Base-by-base conservation (phyloP, 768 basidiomycete species). In the Xerocomus spinulosus region DNA sequence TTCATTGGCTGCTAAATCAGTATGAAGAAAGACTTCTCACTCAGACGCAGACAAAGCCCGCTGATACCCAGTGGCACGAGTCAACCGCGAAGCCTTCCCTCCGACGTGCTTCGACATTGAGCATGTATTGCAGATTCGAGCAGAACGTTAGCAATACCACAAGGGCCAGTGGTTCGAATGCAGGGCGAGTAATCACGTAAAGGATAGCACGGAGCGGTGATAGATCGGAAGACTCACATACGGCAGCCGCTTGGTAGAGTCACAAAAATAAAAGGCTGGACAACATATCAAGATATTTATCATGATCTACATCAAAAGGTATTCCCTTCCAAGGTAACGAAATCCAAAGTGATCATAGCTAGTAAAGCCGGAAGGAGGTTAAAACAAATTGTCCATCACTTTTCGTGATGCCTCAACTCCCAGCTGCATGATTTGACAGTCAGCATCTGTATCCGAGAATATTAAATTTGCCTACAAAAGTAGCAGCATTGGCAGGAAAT, bases 401-500 rank as follows among this genome's bases (percentile, higher is more conserved):
- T 90, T 90, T 70, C 92, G 78, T 50, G 91, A 89, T 23, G 85
- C 80, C 65, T 98, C 94, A 7, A 98, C 94, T 29, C 94, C 94
- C 45, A 96, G 80, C 90, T 92, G 58, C 20, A 60, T 21, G 32
- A 1, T 20, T 41, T 25, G 13, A n/a, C n/a, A 6, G 18, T 60
- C 0, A 54, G 44, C 32, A 32, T 24, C 17, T 45, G n/a, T 18
- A 4, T 35, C 42, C 7, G 9, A 36, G 18, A 23, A 18, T 20
- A 9, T 10, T 15, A 38, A 56, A 35, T 46, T 24, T 20, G 79
- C 87, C 72, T 60, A 92, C 87, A 70, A 92, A 92, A 43, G 87
- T 86, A 35, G 94, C 93, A 52, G 94, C 94, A 67, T 98, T 98
- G 23, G 94, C 94, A 12, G 94, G 94, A 82, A 96, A 95, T 34